Base-by-base conservation (phyloP, 148 eudicot species). In the Arctostaphylos glauca region DNA sequence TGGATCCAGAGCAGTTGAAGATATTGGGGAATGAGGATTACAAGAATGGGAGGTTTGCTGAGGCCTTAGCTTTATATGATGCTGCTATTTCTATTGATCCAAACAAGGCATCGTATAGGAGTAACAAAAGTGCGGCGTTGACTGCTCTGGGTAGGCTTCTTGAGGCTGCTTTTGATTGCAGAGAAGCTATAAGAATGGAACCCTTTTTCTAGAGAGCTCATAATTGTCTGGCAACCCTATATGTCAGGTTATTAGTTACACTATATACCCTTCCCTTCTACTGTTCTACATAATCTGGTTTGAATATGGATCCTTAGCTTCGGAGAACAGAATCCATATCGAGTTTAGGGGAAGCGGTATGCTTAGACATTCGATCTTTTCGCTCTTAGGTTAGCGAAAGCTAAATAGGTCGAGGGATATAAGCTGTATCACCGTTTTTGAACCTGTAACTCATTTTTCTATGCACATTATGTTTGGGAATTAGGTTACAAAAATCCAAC, bases 1-100 rank as follows among this genome's bases (percentile, higher is more conserved):
- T 94, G 99, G 99, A 96, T 84, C 99, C 99, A 0, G 99, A 96
- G 88, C 87, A 93, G 5, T 76, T 96, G 88, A 96, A 94, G 90
- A 92, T 93, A 47, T 2, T 96, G 88, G 99, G 99, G 0, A 96
- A 96, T 80, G 99, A 96, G 82, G 98, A 94, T 86, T 96, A 92
- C 82, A 94, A 94, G 89, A 94, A 90, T 81, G 99, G 99, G 23
- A 89, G 90, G 19, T 96, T 94, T 85, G 97, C 90, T 4, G 98
- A 96, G 74, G 98, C 99, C 0, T 75, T 96, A 74, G 93, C 98
- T 49, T 87, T 96, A 86, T 96, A 96, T 77, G 99, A 96, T 80
- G 90, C 96, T 7, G 99, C 99, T 2, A 92, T 96, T 52, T 93
- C 97, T 21, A 86, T 96, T 80, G 96, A 94, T 50, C 98, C 98